These are phyloP conservation scores for Triticum monococcum DNA, from an alignment of 176 grass and related monocot species.

Conservation along the genomic window DNA sequence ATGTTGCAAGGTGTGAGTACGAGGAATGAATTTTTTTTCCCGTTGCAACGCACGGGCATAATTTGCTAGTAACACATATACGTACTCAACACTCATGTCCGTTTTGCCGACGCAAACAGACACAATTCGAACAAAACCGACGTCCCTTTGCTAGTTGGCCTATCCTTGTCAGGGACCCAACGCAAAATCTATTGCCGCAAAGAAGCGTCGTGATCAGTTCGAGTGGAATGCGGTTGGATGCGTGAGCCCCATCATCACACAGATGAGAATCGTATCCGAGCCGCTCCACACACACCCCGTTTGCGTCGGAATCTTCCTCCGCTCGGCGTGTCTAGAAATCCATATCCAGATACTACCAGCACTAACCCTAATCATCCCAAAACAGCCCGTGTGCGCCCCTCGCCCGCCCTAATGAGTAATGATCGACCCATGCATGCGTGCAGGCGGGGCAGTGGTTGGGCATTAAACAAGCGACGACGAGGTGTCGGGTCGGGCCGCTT, in stretches of 20 bases:
- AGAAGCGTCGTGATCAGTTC: no score
- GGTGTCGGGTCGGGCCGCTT: background rate
- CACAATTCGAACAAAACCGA: no score
- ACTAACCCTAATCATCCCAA: background rate
- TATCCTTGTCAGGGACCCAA: no score
- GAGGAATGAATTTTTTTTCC: no score
- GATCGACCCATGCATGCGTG: conserved; percentile 35
- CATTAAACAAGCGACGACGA: conserved; percentile 21
- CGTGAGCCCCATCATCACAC: background rate
- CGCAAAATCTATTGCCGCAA: no score
- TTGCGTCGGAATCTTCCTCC: background rate
- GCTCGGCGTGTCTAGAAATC: background rate
- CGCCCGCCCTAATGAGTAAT: background rate
- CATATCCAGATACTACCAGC: background rate
- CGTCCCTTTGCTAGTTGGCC: no score
- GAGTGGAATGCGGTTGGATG: no score
- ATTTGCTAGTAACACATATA: no score
- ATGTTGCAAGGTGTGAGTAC: no score
- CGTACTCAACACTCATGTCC: no score
- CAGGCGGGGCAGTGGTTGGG: conserved; percentile 1
- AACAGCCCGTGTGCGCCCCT: background rate
- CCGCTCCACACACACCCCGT: background rate
- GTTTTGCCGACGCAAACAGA: no score
- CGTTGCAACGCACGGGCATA: no score
- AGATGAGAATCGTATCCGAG: background rate